These are phyloP conservation scores for Fusarium ramigenum DNA, from an alignment of 2,329 filamentous ascomycete genomes.

Conservation along the genomic window DNA sequence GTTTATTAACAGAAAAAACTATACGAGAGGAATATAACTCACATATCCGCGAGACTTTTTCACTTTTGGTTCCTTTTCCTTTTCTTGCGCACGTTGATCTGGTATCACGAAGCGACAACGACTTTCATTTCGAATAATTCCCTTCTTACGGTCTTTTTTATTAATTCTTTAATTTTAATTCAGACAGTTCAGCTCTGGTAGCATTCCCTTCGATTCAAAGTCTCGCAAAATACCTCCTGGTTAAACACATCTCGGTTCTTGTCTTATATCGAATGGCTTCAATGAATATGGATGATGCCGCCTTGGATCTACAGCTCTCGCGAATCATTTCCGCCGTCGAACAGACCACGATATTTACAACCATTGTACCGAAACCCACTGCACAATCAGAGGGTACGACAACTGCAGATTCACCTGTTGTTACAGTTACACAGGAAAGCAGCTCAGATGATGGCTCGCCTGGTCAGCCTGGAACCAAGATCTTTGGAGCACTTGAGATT, in stretches of 20 bases:
- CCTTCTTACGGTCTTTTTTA: constrained; percentile 19
- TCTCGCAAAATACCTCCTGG: not conserved
- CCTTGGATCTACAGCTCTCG: constrained; percentile 33
- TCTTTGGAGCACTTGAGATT: constrained; percentile 27
- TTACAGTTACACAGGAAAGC: constrained; percentile 22
- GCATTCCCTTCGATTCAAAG: not conserved
- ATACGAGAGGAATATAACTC: not conserved
- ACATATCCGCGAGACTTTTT: not conserved
- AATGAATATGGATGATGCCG: constrained; percentile 18
- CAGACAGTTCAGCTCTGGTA: constrained; percentile 14
- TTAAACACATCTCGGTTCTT: not conserved
- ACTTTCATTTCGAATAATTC: constrained; percentile 23
- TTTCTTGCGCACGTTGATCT: constrained; percentile 21
- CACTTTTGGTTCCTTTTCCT: not conserved
- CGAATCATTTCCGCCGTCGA: constrained; percentile 36
- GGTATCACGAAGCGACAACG: constrained; percentile 21
- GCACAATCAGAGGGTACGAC: constrained; percentile 4
- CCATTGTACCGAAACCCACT: constrained; percentile 29
- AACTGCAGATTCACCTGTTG: not conserved
- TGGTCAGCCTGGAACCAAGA: not conserved
- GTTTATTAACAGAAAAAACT: not conserved
- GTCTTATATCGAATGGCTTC: not conserved
- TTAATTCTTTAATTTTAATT: constrained; percentile 23
- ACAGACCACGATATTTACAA: constrained; percentile 36
- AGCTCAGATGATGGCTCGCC: not conserved